Evolutionary conservation across 129 eudicot genomes (phyloP).

Genomic region (Saposhnikovia divaricata): DNA sequence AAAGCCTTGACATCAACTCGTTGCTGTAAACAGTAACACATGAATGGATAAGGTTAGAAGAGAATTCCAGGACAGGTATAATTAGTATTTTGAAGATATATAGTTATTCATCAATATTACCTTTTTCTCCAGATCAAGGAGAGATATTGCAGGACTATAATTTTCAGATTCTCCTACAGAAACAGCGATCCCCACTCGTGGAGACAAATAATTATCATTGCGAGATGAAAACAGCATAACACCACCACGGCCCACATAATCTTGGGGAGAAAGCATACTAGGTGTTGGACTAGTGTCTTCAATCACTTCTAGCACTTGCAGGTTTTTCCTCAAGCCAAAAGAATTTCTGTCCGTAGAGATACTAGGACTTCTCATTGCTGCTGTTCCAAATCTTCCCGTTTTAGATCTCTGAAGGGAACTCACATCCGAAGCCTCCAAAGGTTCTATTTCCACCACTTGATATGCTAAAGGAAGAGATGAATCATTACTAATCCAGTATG

Average conservation of each 20-base stretch:
- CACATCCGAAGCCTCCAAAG: slow-evolving; percentile 53
- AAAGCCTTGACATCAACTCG: slow-evolving; percentile 89
- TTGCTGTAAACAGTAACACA: slow-evolving; percentile 42
- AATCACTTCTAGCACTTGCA: slow-evolving; percentile 79
- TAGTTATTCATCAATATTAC: slow-evolving; percentile 25
- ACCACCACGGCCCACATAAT: slow-evolving; percentile 91
- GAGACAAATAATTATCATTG: slow-evolving; percentile 79
- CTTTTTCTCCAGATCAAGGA: slow-evolving; percentile 95
- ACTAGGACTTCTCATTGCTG: slow-evolving; percentile 31
- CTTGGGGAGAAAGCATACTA: slow-evolving; percentile 97
- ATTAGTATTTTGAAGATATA: neutral
- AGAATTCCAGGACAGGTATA: neutral
- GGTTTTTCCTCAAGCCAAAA: slow-evolving; percentile 39
- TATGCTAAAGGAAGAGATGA: slow-evolving; percentile 59
- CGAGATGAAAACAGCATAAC: slow-evolving; percentile 79
- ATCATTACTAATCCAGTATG: slow-evolving; percentile 86
- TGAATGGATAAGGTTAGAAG: slow-evolving; percentile 14
- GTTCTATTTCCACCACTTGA: slow-evolving; percentile 88
- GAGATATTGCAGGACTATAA: slow-evolving; percentile 79
- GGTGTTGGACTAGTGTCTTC: slow-evolving; percentile 89
- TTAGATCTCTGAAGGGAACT: slow-evolving; percentile 40
- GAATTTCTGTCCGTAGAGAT: slow-evolving; percentile 27
- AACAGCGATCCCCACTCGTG: slow-evolving; percentile 89
- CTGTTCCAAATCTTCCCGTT: slow-evolving; percentile 49
- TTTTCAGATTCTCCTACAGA: slow-evolving; percentile 65